These are phyloP conservation scores for Chlorociboria aeruginascens DNA, from an alignment of 495 filamentous ascomycete genomes.

Conservation along the genomic window DNA sequence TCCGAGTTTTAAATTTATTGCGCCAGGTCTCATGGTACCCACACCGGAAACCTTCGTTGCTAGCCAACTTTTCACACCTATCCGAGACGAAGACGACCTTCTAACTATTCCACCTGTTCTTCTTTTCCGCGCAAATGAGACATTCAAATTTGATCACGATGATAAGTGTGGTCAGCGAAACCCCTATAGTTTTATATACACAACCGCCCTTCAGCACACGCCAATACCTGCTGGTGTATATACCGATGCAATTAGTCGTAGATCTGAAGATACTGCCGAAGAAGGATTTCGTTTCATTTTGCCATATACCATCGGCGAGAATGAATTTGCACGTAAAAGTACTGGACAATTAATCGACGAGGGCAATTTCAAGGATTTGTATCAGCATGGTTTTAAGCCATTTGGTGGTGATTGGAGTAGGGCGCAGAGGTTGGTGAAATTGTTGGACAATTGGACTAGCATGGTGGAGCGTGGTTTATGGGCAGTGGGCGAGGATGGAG, in stretches of 20 bases:
- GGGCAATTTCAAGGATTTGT: constrained; percentile 21
- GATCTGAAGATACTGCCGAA: constrained; percentile 10
- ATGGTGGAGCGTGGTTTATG: constrained; percentile 29
- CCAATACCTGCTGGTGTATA: constrained; percentile 15
- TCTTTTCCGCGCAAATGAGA: constrained; percentile 11
- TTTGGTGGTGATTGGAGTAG: constrained; percentile 25
- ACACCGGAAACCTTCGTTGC: constrained; percentile 17
- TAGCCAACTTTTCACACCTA: constrained; percentile 19
- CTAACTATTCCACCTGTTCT: constrained; percentile 16
- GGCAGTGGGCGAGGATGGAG: constrained; percentile 28
- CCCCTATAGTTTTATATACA: background rate
- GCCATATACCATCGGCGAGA: constrained; percentile 15
- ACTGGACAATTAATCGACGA: constrained; percentile 20
- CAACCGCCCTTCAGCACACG: background rate
- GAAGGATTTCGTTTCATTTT: constrained; percentile 19
- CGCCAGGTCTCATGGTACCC: constrained; percentile 25
- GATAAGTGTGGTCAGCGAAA: constrained; percentile 2
- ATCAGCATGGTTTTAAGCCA: constrained; percentile 28
- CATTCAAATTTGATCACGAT: constrained; percentile 8
- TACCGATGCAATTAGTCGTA: constrained; percentile 9
- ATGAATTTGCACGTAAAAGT: constrained; percentile 20
- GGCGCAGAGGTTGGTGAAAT: constrained; percentile 24
- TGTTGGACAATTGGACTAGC: constrained; percentile 25
- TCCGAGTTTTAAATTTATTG: constrained; percentile 25
- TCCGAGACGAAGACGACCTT: constrained; percentile 9